Base-by-base conservation (phyloP, 257 asterid genomes). In the Solanum etuberosum region DNA sequence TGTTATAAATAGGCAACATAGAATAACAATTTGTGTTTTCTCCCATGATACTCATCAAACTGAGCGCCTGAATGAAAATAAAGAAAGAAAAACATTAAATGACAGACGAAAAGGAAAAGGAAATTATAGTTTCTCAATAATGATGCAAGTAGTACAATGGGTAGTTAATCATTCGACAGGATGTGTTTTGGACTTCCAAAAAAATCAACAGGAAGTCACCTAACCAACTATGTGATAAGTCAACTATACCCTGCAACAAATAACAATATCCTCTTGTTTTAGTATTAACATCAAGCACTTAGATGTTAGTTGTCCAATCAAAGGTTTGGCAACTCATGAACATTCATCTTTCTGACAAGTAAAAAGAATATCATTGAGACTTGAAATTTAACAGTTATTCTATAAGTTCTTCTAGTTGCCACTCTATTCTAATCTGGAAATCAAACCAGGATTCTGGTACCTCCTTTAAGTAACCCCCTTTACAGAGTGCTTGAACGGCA, bases 401-500 rank as follows among this genome's bases (percentile, higher is more conserved):
- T 31, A 48, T 31, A 46, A 29, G 68, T 48, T 29, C 20, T 10
- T 81, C 23, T 31, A 80, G 42, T 3, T 38, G 40, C 65, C 88
- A 90, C 42, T 72, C 81, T 84, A 84, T 70, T 40, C 72, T 34
- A 77, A 59, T 86, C 38, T 43, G 31, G 42, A 76, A 83, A 27
- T 27, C 25, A 73, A 74, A 38, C 83, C 46, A 1, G 37, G 46
- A 77, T 46, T 38, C 20, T 12, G 18, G 63, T 92, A 95, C 99
- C 96, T 95, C 98, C 88, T 94, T 88, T 27, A 96, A 72, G 90
- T 94, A 91, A 87, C 98, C 99, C 83, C 98, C 97, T 91, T 90
- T 93, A 85, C 98, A 94, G 46, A 96, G 97, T 91, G 98, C 96
- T 89, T 89, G 92, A 32, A 93, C 83, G 23, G 93, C 90, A 77